Base-by-base conservation (phyloP, 495 filamentous ascomycete species). In the Hapsidospora chrysogenum region DNA sequence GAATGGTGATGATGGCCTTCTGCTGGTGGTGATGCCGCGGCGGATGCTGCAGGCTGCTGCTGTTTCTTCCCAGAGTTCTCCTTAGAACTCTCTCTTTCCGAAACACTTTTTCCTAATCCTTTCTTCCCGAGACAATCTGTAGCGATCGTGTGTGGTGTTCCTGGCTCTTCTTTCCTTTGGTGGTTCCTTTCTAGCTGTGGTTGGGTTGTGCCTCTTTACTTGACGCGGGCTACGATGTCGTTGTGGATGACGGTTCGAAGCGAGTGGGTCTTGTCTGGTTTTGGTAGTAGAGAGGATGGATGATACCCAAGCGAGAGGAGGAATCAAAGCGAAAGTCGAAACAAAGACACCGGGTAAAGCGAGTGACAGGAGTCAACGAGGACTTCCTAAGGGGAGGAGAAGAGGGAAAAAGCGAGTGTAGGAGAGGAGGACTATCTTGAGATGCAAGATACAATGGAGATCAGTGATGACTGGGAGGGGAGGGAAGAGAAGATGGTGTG, bases 351-450 rank as follows among this genome's bases (percentile, higher is more conserved):
- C 49, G 44, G 43, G 14, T 32, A 59, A 63, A 71, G 66, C 64
- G 65, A 72, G 63, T 68, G 68, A 70, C 64, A 70, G 68, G 68
- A 72, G 66, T 58, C 68, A 51, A 63, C 68, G 66, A 72, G 68
- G 68, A 66, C 65, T 68, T 70, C 68, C 68, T 66, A 48, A 44
- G 47, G 47, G 48, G 44, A 13, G 22, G 14, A 6, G 9, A n/a
- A 13, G 29, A 6, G 15, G 14, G 15, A 22, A 52, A 60, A 59
- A 67, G 63, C 61, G 61, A 65, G 49, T 45, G 61, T 63, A 60
- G 57, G 58, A 54, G 56, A 47, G 46, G 13, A 30, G 8, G 13
- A 9, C 7, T 30, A 15, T 15, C 13, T 6, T 30, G 7, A 5
- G 7, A 8, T 30, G 28, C 11, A 11, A 26, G 23, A 26, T 26